These are phyloP conservation scores for Ganoderma leucocontextum DNA, from an alignment of 1,284 basidiomycete genomes.

Conservation along the genomic window DNA sequence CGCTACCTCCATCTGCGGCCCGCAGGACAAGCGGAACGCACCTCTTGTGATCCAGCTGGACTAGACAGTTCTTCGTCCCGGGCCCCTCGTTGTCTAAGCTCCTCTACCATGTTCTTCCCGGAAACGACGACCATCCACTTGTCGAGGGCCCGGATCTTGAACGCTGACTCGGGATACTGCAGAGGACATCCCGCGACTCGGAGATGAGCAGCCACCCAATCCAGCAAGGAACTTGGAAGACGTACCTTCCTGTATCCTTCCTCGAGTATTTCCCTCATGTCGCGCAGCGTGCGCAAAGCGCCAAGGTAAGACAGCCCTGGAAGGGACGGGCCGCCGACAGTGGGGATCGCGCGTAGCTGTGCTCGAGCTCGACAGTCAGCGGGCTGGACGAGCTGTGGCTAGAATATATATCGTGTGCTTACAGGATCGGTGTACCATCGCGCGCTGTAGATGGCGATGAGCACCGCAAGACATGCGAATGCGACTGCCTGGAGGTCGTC, in stretches of 20 bases:
- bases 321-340: background rate
- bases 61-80: background rate
- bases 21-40: background rate
- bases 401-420: background rate
- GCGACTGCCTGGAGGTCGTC: background rate
- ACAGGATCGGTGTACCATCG: background rate
- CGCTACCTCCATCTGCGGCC: background rate
- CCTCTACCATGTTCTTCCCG: conserved; percentile 18
- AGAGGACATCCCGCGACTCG: background rate
- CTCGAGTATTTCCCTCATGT: conserved; percentile 24
- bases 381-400: background rate
- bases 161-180: conserved; percentile 41
- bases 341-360: conserved; percentile 1
- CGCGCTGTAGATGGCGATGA: background rate
- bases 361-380: background rate
- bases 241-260: background rate
- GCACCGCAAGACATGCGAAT: background rate
- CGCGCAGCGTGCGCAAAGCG: background rate
- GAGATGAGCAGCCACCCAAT: background rate
- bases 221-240: no score
- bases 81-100: background rate
- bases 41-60: background rate
- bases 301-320: background rate
- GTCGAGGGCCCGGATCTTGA: conserved; percentile 48
- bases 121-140: conserved; percentile 39